Base-by-base conservation (phyloP, 2,329 filamentous ascomycete species). In the Lasiodiplodia citricola region DNA sequence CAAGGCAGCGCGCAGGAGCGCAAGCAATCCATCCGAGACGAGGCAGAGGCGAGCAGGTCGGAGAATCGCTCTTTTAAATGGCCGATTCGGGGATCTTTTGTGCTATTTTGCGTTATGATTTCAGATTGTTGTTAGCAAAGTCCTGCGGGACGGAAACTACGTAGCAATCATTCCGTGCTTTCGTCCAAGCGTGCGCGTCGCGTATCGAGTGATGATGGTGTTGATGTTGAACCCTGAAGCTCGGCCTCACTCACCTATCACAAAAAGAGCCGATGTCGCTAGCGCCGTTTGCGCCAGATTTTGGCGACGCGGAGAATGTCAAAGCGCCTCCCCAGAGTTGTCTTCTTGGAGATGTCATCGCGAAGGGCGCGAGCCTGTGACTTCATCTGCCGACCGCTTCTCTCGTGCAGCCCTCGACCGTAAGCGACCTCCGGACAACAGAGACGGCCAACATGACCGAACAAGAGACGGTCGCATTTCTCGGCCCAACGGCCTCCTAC, bases 401-500 rank as follows among this genome's bases (percentile, higher is more conserved):
- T 35, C 16, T 25, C 10, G 18, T 18, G 25, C 31, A 37, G 60
- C 28, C 31, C 23, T 8, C 28, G 11, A 31, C 31, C 23, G 47
- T 21, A 38, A 14, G 37, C n/a, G 4, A 23, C 4, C n/a, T 23
- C 38, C 23, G 11, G 13, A 11, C 8, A 16, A 16, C n/a, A 37
- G 41, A 16, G 3, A 18, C 25, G 3, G 25, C 11, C 64, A 52
- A 11, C 57, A 68, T 68, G 67, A 52, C 21, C 21, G 21, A 57
- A n/a, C 52, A 62, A 60, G 71, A 71, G 23, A 75, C 76, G 28
- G 79, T 88, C 31, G 85, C 88, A 52, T 92, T 88, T 74, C 78
- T 92, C 37, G 90, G 90, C 8, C 90, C 90, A 3, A 78, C 83
- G 72, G 88, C 88, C 28, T 91, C 89, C 41, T 92, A 91, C 76